Evolutionary conservation across 345 rosid genomes (phyloP), one percentile per base, ranked within the genome.

Genomic region (Eucalyptus viminalis): DNA sequence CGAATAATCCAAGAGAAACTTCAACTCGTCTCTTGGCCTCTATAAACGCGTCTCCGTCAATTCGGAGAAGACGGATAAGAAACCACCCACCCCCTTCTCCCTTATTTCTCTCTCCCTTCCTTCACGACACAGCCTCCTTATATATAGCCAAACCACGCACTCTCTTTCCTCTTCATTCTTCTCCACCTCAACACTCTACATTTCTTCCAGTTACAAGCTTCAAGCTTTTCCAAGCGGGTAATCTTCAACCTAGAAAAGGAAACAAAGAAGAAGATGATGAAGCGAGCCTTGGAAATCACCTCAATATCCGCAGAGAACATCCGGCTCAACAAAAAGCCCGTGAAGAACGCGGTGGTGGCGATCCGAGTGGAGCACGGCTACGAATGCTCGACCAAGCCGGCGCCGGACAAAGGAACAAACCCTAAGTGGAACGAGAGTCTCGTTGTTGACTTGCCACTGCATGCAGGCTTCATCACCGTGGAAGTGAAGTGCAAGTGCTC

Each of bases 351-450:
- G n/a, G 81, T 95, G 12, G 93, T 31, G 49, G 93, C 87, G 14
- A 91, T 93, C 9, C 90, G 29, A 44, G 62, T 87, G 43, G 95
- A 94, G 22, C 87, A 91, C 11, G 56, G 34, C 22, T 53, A 91
- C 22, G 15, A 1, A 15, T 17, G 15, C 3, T 31, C 40, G 3
- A 94, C 95, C 1, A 90, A 45, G 54, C 22, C 67, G 6, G 95
- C 92, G 7, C 86, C 43, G 4, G 25, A 86, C 11, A 94, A 95
- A 34, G 97, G 96, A 31, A 88, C 93, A 50, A 67, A 88, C 11
- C 98, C 96, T 45, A 24, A 89, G 1, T 96, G 99, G 99, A 93
- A 94, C 45, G 88, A 95, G 85, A 95, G 92, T 93, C 93, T 72
- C 45, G 44, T 37, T 0, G 45, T 72, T 37, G 83, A 37, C 34